These are phyloP conservation scores for Carpinus fangiana DNA, from an alignment of 306 rosid species.

Conservation along the genomic window DNA sequence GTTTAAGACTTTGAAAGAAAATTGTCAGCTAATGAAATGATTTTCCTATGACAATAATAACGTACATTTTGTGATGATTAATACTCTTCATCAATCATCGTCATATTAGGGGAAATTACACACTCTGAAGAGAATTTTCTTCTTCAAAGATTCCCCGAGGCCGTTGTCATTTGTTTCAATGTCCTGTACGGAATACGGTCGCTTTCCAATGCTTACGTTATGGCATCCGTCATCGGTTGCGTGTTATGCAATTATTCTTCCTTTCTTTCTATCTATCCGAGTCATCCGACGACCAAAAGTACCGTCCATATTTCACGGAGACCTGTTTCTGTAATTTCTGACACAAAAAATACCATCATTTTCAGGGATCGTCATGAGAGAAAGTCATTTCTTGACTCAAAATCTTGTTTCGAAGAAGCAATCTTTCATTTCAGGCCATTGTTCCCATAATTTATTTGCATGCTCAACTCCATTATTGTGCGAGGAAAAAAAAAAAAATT, in stretches of 20 bases:
- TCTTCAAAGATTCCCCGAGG: no score
- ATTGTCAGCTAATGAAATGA: no score
- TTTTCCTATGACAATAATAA: no score
- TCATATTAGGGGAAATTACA: no score
- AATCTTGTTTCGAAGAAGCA: background rate
- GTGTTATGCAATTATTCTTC: background rate
- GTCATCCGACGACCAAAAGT: conserved; percentile 5
- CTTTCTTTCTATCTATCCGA: no score
- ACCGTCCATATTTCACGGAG: background rate
- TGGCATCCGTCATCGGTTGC: conserved; percentile 42
- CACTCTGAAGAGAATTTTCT: no score
- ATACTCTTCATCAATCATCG: no score
- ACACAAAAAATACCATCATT: background rate
- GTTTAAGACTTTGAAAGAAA: no score
- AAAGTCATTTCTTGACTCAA: background rate
- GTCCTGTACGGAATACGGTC: background rate
- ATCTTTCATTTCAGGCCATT: background rate
- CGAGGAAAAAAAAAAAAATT: no score
- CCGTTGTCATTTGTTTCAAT: background rate
- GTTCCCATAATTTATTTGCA: no score
- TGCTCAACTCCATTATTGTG: no score
- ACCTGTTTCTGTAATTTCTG: background rate
- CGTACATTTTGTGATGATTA: no score
- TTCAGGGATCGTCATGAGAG: background rate
- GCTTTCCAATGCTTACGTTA: conserved; percentile 41